A percentile compares a stretch with the other conserved stretches of the same genome.
These are phyloP conservation scores for Metarhizium guizhouense DNA, from an alignment of 2,329 filamentous ascomycete genomes.

Conservation along the genomic window DNA sequence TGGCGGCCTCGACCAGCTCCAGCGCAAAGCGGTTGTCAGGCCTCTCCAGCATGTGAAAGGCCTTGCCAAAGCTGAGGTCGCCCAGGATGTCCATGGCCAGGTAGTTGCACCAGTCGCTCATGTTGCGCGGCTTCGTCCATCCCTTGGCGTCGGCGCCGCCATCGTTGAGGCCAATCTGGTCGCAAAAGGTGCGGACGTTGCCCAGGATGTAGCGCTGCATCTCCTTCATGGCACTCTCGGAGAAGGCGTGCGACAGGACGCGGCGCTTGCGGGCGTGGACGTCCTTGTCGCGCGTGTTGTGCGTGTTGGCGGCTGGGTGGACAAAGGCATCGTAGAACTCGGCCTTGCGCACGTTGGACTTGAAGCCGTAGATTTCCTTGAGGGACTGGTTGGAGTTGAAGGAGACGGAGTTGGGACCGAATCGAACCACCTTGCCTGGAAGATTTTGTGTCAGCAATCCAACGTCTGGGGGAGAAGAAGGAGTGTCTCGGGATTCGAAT, in stretches of 20 bases:
- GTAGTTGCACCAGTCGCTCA: slow-evolving; percentile 55
- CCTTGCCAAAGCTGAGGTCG: slow-evolving; percentile 52
- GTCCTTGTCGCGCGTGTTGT: slow-evolving; percentile 61
- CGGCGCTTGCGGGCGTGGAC: slow-evolving; percentile 63
- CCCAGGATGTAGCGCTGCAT: slow-evolving; percentile 59
- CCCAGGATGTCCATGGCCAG: slow-evolving; percentile 55
- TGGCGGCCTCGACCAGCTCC: slow-evolving; percentile 57
- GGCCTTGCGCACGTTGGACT: slow-evolving; percentile 55
- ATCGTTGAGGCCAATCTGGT: slow-evolving; percentile 38
- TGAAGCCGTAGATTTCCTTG: slow-evolving; percentile 57
- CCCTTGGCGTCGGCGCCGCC: slow-evolving; percentile 38
- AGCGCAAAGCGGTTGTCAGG: slow-evolving; percentile 57
- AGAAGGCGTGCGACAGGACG: slow-evolving; percentile 64
- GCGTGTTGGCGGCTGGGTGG: slow-evolving; percentile 62
- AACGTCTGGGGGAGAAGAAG: too few species aligned
- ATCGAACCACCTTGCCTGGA: slow-evolving; percentile 59
- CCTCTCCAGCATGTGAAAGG: slow-evolving; percentile 51
- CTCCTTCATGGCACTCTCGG: slow-evolving; percentile 54
- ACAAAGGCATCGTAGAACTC: slow-evolving; percentile 68
- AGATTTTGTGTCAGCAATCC: background rate
- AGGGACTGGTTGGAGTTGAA: slow-evolving; percentile 66
- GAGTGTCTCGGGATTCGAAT: too few species aligned
- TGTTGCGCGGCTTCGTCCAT: slow-evolving; percentile 51
- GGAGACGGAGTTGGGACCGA: slow-evolving; percentile 67
- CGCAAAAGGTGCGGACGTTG: slow-evolving; percentile 59